Conservation (phyloP, 768 basidiomycete species). For the Xerocomellus amylosporus region DNA sequence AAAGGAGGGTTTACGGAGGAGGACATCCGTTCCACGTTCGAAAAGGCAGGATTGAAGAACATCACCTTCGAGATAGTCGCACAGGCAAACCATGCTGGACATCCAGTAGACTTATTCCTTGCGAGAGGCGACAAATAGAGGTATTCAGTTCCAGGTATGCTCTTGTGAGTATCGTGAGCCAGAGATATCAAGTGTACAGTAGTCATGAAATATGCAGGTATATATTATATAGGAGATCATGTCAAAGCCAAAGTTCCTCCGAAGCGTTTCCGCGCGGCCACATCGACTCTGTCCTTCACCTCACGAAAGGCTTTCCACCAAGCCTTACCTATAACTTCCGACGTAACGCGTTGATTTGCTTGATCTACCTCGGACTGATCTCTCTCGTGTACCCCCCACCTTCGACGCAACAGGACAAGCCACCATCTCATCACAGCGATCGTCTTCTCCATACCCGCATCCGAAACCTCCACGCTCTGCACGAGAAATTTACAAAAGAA, state of each 20-base stretch:
- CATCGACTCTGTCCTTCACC: constrained; percentile 66
- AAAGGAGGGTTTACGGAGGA: constrained; percentile 49
- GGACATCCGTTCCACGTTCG: constrained; percentile 50
- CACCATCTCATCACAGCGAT: constrained; percentile 79
- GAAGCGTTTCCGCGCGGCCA: constrained; percentile 61
- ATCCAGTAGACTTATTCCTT: constrained; percentile 49
- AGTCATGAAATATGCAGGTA: not conserved
- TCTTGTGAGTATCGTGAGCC: not conserved
- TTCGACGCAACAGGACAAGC: constrained; percentile 62
- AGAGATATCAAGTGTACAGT: not conserved
- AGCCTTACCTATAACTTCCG: constrained; percentile 50
- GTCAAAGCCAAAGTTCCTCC: constrained; percentile 67
- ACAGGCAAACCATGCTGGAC: constrained; percentile 31
- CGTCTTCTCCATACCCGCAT: constrained; percentile 68
- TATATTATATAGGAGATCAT: constrained; percentile 29
- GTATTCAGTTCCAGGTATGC: not conserved
- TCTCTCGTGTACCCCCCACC: constrained; percentile 59
- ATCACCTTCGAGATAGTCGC: constrained; percentile 40
- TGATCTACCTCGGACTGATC: constrained; percentile 35
- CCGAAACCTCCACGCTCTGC: constrained; percentile 62
- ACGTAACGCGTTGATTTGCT: constrained; percentile 31
- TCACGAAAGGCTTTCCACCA: constrained; percentile 84
- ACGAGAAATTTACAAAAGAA: constrained; percentile 73
- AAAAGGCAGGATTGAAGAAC: constrained; percentile 48
- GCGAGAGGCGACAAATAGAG: constrained; percentile 47